Base-by-base conservation (phyloP, 2,329 filamentous ascomycete genomes). In the Lasiodiplodia sp. region DNA sequence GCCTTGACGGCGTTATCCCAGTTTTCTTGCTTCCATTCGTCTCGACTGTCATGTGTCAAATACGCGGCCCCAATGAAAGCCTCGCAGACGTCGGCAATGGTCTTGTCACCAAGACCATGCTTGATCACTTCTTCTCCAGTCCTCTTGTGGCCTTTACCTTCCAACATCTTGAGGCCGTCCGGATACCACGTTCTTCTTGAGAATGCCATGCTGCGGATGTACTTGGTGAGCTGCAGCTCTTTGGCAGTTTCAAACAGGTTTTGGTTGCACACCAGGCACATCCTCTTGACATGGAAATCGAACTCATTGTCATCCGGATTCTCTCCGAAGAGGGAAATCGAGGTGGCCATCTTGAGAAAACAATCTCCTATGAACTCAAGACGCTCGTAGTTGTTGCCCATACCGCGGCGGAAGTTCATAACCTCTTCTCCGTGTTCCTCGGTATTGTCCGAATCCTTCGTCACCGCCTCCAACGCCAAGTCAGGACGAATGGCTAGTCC, bases 291-390 rank as follows among this genome's bases (percentile, higher is more conserved):
- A 75, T 99, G 96, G 73, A 92, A 96, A 68, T 92, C 89, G 60
- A 90, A 96, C 75, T 99, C 96, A 72, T 93, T 89, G 70, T 91
- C 88, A 58, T 92, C 87, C 0, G 93, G 93, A 23, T 92, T 89
- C 34, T 89, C 86, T 0, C 91, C 91, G 76, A 92, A 98, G 0
- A 97, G 84, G 0, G 94, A 90, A 66, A 99, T 94, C 0, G 94
- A 95, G 0, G 95, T 97, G 12, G 92, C 93, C 90, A 97, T 95
- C 80, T 99, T 99, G 69, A 99, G 85, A 75, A 97, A 97, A 40
- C 91, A 92, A 77, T 99, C 96, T 0, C 96, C 96, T 2, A 98
- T 85, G 69, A 97, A 97, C 75, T 99, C 96, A 0, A 98, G 85
- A 14, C 96, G 88, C 78, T 99, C 96, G 74, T 99, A 99, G 73